Base-by-base conservation (phyloP, 257 asterid species). In the Avicennia marina region DNA sequence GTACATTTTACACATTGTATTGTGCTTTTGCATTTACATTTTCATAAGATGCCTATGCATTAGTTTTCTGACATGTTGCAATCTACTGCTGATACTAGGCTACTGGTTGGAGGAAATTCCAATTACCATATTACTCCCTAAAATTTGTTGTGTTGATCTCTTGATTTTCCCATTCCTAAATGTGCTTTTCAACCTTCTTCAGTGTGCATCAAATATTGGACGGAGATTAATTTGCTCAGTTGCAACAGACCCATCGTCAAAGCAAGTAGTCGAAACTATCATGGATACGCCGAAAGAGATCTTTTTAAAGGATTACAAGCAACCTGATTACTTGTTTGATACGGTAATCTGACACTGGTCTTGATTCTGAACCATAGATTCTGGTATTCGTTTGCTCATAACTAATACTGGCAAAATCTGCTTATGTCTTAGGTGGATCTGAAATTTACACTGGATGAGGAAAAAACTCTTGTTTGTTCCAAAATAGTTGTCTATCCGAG, bases 211-310 rank as follows among this genome's bases (percentile, higher is more conserved):
- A 40, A 64, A 69, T 66, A 72, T 65, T 22, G 66, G 72, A 39
- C 71, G 58, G 73, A 81, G 82, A 69, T 65, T 84, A 45, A 73
- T 91, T 72, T 88, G 94, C 77, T 85, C 94, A 2, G 95, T 86
- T 48, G 90, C 94, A 64, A 81, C 98, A 59, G 94, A 86, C 63
- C 67, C 79, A 50, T 41, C 65, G 45, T 54, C 88, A 7, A 83
- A 80, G 69, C 82, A 75, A 80, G 77, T 58, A 16, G 95, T 78
- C 71, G 96, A 90, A 65, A 64, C 81, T 39, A 69, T 32, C 10
- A 88, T 89, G 98, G 95, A 84, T 60, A 24, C 79, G 50, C 97
- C 95, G 63, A 89, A 84, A 69, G 98, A 93, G 82, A 89, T 93
- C 21, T 93, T 84, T 36, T 69, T 93, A 15, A 93, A 89, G 83